A percentile compares a stretch with the other conserved stretches of the same genome.
phyloP scores from a whole-genome alignment of 2,329 filamentous ascomycete species.

The Pestalotiopsis sp. region DNA sequence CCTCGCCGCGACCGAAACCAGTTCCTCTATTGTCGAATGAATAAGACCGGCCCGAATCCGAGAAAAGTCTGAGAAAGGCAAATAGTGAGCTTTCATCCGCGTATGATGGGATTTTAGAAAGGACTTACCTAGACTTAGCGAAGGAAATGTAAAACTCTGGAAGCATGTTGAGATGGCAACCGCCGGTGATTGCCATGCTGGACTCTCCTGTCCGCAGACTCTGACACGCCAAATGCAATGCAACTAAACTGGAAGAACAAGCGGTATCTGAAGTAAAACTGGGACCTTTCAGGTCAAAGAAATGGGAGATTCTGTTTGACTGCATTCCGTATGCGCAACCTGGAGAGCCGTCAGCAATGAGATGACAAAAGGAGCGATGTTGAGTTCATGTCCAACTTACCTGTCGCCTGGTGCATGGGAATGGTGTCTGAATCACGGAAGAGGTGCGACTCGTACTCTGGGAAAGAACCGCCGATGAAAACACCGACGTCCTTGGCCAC shows the following conservation, averaged over 20 bases:
- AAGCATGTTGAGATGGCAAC: slow-evolving; percentile 49
- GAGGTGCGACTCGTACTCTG: slow-evolving; percentile 50
- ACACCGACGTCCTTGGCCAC: slow-evolving; percentile 52
- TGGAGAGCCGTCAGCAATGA: slow-evolving; percentile 19
- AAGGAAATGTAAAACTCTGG: slow-evolving; percentile 51
- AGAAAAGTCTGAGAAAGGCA: slow-evolving; percentile 44
- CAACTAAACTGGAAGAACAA: slow-evolving; percentile 54
- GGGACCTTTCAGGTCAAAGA: slow-evolving; percentile 57
- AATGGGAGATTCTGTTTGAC: slow-evolving; percentile 57
- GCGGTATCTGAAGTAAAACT: slow-evolving; percentile 56
- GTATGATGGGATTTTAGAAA: slow-evolving; percentile 23
- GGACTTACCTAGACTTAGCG: slow-evolving; percentile 43
- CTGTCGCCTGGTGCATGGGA: slow-evolving; percentile 55
- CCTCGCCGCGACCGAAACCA: slow-evolving; percentile 66
- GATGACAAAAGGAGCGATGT: background rate
- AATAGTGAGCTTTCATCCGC: slow-evolving; percentile 3
- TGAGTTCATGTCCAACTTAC: slow-evolving; percentile 28
- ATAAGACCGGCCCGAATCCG: slow-evolving; percentile 52
- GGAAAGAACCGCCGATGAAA: slow-evolving; percentile 49
- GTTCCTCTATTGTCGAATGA: slow-evolving; percentile 54
- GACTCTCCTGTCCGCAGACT: slow-evolving; percentile 50
- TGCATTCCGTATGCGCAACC: slow-evolving; percentile 54
- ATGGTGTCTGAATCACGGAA: slow-evolving; percentile 48
- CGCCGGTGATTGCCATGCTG: slow-evolving; percentile 48
- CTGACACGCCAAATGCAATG: slow-evolving; percentile 53